Evolutionary conservation across 306 rosid genomes (phyloP), one percentile per base, ranked within the genome.

Genomic region (Purshia tridentata): DNA sequence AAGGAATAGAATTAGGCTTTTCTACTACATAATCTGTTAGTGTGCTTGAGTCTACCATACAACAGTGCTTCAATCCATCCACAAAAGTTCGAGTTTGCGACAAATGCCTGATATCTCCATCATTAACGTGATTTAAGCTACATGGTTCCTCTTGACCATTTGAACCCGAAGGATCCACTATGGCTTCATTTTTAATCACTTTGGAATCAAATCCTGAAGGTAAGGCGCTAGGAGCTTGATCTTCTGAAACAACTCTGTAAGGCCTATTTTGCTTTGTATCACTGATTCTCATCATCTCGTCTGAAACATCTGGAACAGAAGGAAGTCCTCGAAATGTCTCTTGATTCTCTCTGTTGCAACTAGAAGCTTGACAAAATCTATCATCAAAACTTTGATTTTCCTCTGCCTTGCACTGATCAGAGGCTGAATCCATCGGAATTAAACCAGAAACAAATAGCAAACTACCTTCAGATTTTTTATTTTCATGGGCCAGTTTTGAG

Each of bases 51-150:
- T 62, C 49, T 29, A 23, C 83, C 39, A 67, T n/a, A 73, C 91
- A 78, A 71, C 80, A 74, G 37, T 74, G 85, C 66, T 80, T 83
- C 66, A 83, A 71, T 72, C 72, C 81, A 63, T 78, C 81, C 76
- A 74, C 67, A 13, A 18, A 37, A 35, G 66, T 53, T 74, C 61
- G 77, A 67, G 67, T 86, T 64, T 75, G 40, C 3, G 67, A 75
- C 48, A 60, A 66, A 37, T 75, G 83, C 58, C 68, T 81, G 70
- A 73, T 65, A 50, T 86, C 88, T 70, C 67, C 86, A 51, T 61
- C 76, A 76, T 63, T 72, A 67, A 78, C 81, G 58, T 79, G 48
- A 18, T 68, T 72, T n/a, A 72, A 67, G 62, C 40, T 61, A 72
- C 78, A 69, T 0, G 76, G 84, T 54, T 73, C 88, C 75, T 83